These are phyloP conservation scores for Globisporangium polare DNA, from an alignment of 352 stramenopile species.

Conservation along the genomic window DNA sequence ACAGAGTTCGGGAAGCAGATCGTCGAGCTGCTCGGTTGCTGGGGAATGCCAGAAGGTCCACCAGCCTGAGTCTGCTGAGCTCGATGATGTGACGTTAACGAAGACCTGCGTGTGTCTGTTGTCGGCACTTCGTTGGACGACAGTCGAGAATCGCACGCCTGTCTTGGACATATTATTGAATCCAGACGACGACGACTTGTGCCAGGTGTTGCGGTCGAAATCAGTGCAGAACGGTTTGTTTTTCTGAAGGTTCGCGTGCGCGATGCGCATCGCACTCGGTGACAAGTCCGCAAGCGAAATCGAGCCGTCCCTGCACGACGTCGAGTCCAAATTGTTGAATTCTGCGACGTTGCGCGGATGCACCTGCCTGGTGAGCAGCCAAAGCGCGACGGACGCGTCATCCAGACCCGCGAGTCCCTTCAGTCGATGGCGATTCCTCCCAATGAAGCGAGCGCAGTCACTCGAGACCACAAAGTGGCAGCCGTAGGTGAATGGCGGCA, in stretches of 20 bases:
- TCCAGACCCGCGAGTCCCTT: slow-evolving; percentile 29
- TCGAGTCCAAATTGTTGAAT: slow-evolving; percentile 21
- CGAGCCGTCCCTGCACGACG: slow-evolving; percentile 6
- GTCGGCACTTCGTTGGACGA: neutral
- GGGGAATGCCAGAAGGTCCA: neutral
- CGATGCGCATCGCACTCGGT: slow-evolving; percentile 16
- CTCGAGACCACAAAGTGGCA: slow-evolving; percentile 49
- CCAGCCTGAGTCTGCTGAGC: neutral
- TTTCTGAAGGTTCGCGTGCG: slow-evolving; percentile 17
- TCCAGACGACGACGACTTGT: neutral
- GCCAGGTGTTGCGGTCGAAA: slow-evolving; percentile 8
- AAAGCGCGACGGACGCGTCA: slow-evolving; percentile 35
- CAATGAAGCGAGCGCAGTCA: slow-evolving; percentile 35
- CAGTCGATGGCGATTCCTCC: slow-evolving; percentile 22
- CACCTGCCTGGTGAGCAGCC: slow-evolving; percentile 34
- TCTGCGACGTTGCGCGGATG: slow-evolving; percentile 11
- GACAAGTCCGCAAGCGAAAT: slow-evolving; percentile 25
- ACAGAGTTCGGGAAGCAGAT: neutral
- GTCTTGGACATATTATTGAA: neutral
- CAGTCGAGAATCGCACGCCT: neutral
- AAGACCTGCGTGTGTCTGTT: neutral
- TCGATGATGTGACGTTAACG: neutral
- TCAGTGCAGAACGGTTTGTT: neutral
- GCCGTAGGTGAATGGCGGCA: slow-evolving; percentile 38
- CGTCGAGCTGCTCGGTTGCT: neutral